A percentile compares a stretch with the other conserved stretches of the same genome.
phyloP scores from a whole-genome alignment of 2,329 filamentous ascomycete genomes.

The Phaeosphaeria sp. region DNA sequence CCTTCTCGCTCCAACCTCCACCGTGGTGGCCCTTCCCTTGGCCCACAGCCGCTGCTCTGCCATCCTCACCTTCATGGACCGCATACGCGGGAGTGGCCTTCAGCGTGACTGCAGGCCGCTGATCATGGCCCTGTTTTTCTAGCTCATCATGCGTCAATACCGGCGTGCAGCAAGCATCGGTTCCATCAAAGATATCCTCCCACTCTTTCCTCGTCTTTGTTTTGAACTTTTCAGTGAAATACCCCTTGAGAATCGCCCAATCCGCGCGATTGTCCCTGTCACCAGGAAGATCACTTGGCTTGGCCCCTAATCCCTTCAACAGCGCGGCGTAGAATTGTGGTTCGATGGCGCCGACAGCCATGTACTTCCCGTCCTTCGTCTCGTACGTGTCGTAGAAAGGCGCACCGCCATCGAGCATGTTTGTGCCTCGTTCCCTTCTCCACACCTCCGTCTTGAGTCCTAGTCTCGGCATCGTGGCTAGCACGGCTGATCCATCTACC shows the following conservation, averaged over 20 bases:
- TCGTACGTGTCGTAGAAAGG: slow-evolving; percentile 92
- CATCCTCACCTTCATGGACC: slow-evolving; percentile 58
- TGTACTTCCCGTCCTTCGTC: slow-evolving; percentile 77
- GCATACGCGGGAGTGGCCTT: slow-evolving; percentile 72
- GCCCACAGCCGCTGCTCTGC: slow-evolving; percentile 55
- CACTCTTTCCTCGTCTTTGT: slow-evolving; percentile 76
- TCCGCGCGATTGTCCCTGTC: slow-evolving; percentile 64
- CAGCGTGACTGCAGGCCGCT: slow-evolving; percentile 73
- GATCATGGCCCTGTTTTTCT: slow-evolving; percentile 68
- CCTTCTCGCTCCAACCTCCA: slow-evolving; percentile 67
- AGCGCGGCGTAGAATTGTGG: slow-evolving; percentile 80
- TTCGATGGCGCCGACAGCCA: slow-evolving; percentile 91
- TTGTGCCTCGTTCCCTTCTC: slow-evolving; percentile 70
- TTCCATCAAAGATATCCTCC: slow-evolving; percentile 86
- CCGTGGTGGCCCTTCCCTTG: slow-evolving; percentile 72
- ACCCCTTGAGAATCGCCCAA: slow-evolving; percentile 71
- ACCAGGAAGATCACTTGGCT: slow-evolving; percentile 51
- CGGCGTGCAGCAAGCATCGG: slow-evolving; percentile 91
- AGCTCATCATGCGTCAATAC: slow-evolving; percentile 79
- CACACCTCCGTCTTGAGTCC: slow-evolving; percentile 69
- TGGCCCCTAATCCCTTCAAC: slow-evolving; percentile 70
- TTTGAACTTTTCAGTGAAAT: slow-evolving; percentile 71
- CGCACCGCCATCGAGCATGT: slow-evolving; percentile 81
- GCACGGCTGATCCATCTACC: slow-evolving; percentile 85
- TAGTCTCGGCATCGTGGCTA: slow-evolving; percentile 79